Percentiles rank a stretch among this genome's conserved stretches.
Evolutionary conservation across 2,329 filamentous ascomycete genomes (phyloP).

Genomic region (Epichloe festucae): DNA sequence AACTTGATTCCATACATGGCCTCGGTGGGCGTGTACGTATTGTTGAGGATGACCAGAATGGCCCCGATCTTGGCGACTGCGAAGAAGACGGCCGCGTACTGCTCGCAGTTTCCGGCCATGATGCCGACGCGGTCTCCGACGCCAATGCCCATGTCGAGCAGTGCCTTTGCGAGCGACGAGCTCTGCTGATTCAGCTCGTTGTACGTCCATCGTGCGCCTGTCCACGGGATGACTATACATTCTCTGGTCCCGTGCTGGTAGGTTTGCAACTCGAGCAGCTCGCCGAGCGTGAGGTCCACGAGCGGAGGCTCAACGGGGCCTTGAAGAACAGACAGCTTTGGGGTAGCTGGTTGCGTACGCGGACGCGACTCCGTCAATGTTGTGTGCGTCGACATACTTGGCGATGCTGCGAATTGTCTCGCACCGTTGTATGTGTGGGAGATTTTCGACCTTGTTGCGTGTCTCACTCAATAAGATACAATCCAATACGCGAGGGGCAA

Average conservation of each 20-base stretch:
- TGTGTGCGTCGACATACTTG: neutral
- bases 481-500: too few relatives aligned
- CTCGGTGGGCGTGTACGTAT: constrained; percentile 66
- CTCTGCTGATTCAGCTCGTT: constrained; percentile 50
- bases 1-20: constrained; percentile 59
- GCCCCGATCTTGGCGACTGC: constrained; percentile 54
- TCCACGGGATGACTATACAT: constrained; percentile 64
- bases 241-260: constrained; percentile 52
- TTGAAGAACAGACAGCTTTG: constrained; percentile 44
- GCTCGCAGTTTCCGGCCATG: constrained; percentile 67
- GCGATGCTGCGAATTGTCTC: too few relatives aligned
- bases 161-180: constrained; percentile 47
- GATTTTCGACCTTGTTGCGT: too few relatives aligned
- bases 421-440: too few relatives aligned
- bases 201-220: constrained; percentile 61
- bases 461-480: too few relatives aligned
- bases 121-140: constrained; percentile 60
- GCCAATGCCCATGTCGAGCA: constrained; percentile 53
- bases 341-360: constrained; percentile 6
- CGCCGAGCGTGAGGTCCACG: constrained; percentile 57
- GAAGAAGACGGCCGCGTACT: constrained; percentile 70
- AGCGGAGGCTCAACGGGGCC: constrained; percentile 57
- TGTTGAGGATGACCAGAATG: constrained; percentile 67
- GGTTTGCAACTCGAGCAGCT: constrained; percentile 59
- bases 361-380: neutral